Base-by-base conservation (phyloP, 2,329 filamentous ascomycete species). In the Thermomyces lanuginosus region DNA sequence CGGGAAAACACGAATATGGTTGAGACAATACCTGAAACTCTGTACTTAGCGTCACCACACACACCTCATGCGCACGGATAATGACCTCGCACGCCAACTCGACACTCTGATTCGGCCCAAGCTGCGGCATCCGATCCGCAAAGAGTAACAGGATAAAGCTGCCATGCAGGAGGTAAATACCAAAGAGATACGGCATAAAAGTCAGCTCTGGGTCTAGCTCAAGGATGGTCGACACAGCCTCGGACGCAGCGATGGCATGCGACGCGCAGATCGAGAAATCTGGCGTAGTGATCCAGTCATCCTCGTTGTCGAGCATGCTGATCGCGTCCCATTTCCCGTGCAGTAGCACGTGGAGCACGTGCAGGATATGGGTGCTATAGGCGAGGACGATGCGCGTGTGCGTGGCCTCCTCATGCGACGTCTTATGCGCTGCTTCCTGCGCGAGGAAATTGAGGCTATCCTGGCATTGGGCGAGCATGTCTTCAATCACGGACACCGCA, bases 151-250 rank as follows among this genome's bases (percentile, higher is more conserved):
- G 43, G 11, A 63, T 57, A 25, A 64, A 63, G 34, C 60, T 64
- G 0, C 61, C 61, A 26, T 64, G 61, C 3, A 65, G 46, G 0
- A 66, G 45, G 29, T 66, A 67, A 5, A 64, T 63, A 1, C 62
- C 61, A 27, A 64, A 64, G 3, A 65, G 45, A 36, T 63, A 65
- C 1, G 62, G 60, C 58, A 64, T 64, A 27, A 64, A 65, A 0
- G 55, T 57, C 16, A 65, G 45, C 33, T 64, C 60, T 3, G 58
- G 58, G 34, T 66, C 62, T n/a, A 55, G 46, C 2, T 49, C 44
- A 5, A 66, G 43, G 27, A 66, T 64, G 6, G 53, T 46, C 8
- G 52, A 55, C 9, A 64, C 51, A 2, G 56, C 55, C 22, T 61
- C 51, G 2, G 58, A 58, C 0, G 61, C 60, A 1, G 54, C 51